phyloP scores from a whole-genome alignment of 345 rosid species.

The Populus simonii region DNA sequence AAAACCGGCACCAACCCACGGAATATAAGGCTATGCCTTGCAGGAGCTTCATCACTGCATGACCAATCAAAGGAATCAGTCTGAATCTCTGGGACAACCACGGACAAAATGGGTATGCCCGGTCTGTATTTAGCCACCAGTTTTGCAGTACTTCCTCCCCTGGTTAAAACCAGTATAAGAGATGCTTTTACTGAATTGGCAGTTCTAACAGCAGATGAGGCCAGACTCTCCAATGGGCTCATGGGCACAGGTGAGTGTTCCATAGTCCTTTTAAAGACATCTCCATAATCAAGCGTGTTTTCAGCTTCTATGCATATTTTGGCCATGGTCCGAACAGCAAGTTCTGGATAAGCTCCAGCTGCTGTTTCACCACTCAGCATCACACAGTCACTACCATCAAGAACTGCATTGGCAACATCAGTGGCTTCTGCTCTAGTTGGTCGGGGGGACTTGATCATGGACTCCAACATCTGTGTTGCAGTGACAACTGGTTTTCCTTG shows the following conservation, averaged over 20 bases:
- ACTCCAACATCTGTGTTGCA: slow-evolving; percentile 73
- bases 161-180: slow-evolving; percentile 78
- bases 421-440: slow-evolving; percentile 99
- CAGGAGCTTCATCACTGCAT: slow-evolving; percentile 83
- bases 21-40: slow-evolving; percentile 86
- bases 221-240: slow-evolving; percentile 91
- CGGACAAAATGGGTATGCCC: slow-evolving; percentile 79
- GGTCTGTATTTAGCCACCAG: slow-evolving; percentile 97
- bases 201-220: slow-evolving; percentile 87
- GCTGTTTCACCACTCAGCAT: slow-evolving; percentile 99
- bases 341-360: slow-evolving; percentile 95
- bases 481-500: slow-evolving; percentile 84
- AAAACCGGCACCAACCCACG: slow-evolving; percentile 82
- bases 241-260: slow-evolving; percentile 82
- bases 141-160: slow-evolving; percentile 96
- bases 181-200: slow-evolving; percentile 83
- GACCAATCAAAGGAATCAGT: slow-evolving; percentile 91
- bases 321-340: slow-evolving; percentile 92
- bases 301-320: slow-evolving; percentile 88
- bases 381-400: slow-evolving; percentile 90
- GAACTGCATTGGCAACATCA: slow-evolving; percentile 95
- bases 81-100: slow-evolving; percentile 84
- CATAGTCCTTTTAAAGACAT: slow-evolving; percentile 82
- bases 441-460: slow-evolving; percentile 96
- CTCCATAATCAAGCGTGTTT: slow-evolving; percentile 81